These are phyloP conservation scores for Pythium sukuiense DNA, from an alignment of 352 stramenopile species.

Conservation along the genomic window DNA sequence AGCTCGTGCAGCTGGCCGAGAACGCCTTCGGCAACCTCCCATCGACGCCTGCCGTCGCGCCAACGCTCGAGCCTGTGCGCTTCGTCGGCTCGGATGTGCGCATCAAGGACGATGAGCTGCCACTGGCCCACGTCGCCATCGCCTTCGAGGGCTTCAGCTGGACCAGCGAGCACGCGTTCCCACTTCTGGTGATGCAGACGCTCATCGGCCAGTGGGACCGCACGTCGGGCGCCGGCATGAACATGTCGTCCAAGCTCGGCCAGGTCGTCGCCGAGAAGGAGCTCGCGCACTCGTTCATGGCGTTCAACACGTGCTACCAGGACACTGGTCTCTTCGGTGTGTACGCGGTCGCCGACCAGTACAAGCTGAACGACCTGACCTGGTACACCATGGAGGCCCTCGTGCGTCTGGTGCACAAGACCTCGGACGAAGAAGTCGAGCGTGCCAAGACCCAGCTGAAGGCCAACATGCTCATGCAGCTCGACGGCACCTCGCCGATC, in stretches of 20 bases:
- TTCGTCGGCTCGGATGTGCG: constrained; percentile 92
- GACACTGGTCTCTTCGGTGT: constrained; percentile 99
- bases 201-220: constrained; percentile 92
- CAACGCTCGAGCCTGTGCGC: constrained; percentile 73
- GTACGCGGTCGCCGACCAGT: constrained; percentile 94
- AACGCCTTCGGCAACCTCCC: constrained; percentile 96
- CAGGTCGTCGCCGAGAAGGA: constrained; percentile 96
- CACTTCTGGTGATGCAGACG: constrained; percentile 98
- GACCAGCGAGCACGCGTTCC: constrained; percentile 98
- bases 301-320: constrained; percentile 99
- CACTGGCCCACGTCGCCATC: constrained; percentile 94
- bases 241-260: constrained; percentile 96
- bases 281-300: constrained; percentile 97
- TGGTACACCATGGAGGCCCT: constrained; percentile 95
- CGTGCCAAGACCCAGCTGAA: constrained; percentile 99
- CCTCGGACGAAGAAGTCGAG: constrained; percentile 96
- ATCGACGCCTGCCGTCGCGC: constrained; percentile 63
- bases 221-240: constrained; percentile 91
- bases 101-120: constrained; percentile 88
- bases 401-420: constrained; percentile 95
- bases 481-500: constrained; percentile 98
- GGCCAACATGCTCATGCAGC: constrained; percentile 99
- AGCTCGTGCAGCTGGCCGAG: constrained; percentile 96
- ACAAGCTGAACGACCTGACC: constrained; percentile 95
- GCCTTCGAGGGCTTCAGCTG: constrained; percentile 98